phyloP scores from a whole-genome alignment of 495 filamentous ascomycete species.

The Aspergillus sclerotioniger region DNA sequence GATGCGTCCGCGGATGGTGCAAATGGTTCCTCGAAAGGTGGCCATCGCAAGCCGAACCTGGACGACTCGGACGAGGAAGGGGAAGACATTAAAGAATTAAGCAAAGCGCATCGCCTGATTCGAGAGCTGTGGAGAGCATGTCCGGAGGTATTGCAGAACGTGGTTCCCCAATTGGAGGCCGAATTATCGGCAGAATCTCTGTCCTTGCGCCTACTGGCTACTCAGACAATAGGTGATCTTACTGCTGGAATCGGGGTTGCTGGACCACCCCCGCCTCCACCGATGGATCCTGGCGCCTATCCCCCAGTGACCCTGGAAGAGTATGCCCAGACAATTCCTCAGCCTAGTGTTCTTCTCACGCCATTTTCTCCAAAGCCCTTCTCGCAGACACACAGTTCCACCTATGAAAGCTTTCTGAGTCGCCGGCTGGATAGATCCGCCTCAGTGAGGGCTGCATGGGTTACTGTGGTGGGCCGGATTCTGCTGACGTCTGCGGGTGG shows the following conservation, averaged over 20 bases:
- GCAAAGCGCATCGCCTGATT: conserved; percentile 84
- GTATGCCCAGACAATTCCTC: conserved; percentile 46
- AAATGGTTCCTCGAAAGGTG: conserved; percentile 44
- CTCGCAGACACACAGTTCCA: conserved; percentile 68
- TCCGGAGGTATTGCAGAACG: conserved; percentile 84
- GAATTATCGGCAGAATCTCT: conserved; percentile 88
- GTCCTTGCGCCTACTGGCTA: conserved; percentile 79
- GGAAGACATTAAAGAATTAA: conserved; percentile 80
- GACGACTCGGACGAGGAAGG: conserved; percentile 80
- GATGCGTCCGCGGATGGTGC: conserved; percentile 63
- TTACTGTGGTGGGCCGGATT: conserved; percentile 78
- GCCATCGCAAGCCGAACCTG: conserved; percentile 47
- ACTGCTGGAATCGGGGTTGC: conserved; percentile 87
- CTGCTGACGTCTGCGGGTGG: conserved; percentile 79
- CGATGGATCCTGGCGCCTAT: conserved; percentile 76
- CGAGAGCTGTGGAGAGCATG: conserved; percentile 93
- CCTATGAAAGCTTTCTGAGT: conserved; percentile 78
- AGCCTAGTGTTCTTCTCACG: conserved; percentile 67
- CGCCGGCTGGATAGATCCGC: conserved; percentile 81
- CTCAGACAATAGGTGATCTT: conserved; percentile 92
- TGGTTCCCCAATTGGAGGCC: conserved; percentile 90
- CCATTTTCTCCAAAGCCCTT: conserved; percentile 83
- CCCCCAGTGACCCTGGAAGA: conserved; percentile 69
- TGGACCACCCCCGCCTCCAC: conserved; percentile 69
- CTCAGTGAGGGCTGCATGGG: conserved; percentile 80